Percentiles rank a stretch among this genome's conserved stretches.
These are phyloP conservation scores for Calonectria leucothoes DNA, from an alignment of 2,329 filamentous ascomycete genomes.

Conservation along the genomic window DNA sequence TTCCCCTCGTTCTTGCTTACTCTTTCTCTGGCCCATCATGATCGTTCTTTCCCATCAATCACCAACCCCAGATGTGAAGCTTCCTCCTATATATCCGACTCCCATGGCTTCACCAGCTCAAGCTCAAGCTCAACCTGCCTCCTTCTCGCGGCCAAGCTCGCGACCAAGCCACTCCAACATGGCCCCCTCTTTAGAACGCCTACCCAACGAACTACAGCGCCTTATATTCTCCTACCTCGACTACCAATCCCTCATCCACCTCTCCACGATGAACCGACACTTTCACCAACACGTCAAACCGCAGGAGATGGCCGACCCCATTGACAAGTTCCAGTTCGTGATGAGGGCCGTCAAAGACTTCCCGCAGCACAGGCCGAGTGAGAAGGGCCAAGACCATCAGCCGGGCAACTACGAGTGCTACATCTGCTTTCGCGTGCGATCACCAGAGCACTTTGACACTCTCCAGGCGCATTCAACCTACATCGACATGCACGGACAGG, in stretches of 20 bases:
- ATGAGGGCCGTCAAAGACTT: conserved; percentile 56
- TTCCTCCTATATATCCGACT: conserved; percentile 22
- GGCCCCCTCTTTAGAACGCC: conserved; percentile 46
- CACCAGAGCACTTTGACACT: conserved; percentile 52
- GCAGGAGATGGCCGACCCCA: conserved; percentile 46
- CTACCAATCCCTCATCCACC: conserved; percentile 54
- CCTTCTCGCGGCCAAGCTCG: not conserved
- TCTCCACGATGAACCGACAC: conserved; percentile 51
- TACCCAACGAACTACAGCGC: conserved; percentile 48
- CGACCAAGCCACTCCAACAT: conserved; percentile 19
- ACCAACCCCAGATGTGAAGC: conserved; percentile 30
- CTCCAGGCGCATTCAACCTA: conserved; percentile 48
- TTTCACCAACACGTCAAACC: conserved; percentile 49
- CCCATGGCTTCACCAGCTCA: conserved; percentile 19
- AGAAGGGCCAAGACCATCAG: conserved; percentile 50
- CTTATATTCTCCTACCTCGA: conserved; percentile 51
- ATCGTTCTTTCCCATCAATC: conserved; percentile 43
- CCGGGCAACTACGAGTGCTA: conserved; percentile 57
- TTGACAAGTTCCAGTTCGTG: conserved; percentile 54
- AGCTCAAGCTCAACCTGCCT: conserved; percentile 2
- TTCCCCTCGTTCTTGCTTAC: conserved; percentile 3
- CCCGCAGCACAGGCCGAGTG: conserved; percentile 52
- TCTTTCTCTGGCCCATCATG: conserved; percentile 34
- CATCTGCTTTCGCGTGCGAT: conserved; percentile 54
- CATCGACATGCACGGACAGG: conserved; percentile 45